Evolutionary conservation across 176 grass and related monocot species (phyloP).

Genomic region (Musa schizocarpa): DNA sequence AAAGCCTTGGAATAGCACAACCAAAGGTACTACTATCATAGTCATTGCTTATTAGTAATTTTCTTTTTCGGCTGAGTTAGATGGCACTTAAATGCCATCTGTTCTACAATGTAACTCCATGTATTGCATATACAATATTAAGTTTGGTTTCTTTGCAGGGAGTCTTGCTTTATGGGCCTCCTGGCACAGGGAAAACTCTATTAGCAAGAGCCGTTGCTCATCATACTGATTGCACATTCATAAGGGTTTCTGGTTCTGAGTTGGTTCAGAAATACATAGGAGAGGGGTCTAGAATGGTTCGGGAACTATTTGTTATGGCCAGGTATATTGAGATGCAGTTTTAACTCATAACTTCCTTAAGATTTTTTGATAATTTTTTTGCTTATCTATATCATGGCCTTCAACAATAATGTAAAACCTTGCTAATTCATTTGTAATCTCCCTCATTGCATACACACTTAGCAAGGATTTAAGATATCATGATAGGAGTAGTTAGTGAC

Average conservation of each 20-base stretch:
- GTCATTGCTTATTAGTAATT: background rate
- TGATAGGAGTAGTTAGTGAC: background rate
- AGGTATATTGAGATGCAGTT: conserved; percentile 35
- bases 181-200: conserved; percentile 91
- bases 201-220: conserved; percentile 94
- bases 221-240: conserved; percentile 98
- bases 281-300: conserved; percentile 94
- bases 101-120: background rate
- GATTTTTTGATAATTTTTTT: background rate
- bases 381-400: background rate
- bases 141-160: conserved; percentile 41
- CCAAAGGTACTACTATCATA: conserved; percentile 53
- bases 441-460: too few relatives aligned
- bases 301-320: conserved; percentile 98
- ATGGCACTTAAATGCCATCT: conserved; percentile 3
- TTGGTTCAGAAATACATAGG: conserved; percentile 99
- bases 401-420: background rate
- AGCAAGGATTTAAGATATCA: background rate
- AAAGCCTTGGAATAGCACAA: conserved; percentile 96
- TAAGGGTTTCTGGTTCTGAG: conserved; percentile 97
- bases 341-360: background rate
- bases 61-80: background rate
- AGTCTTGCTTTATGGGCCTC: conserved; percentile 95
- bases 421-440: background rate
- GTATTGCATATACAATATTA: conserved; percentile 1